These are phyloP conservation scores for Lyophyllum atratum DNA, from an alignment of 768 basidiomycete species.

Conservation along the genomic window DNA sequence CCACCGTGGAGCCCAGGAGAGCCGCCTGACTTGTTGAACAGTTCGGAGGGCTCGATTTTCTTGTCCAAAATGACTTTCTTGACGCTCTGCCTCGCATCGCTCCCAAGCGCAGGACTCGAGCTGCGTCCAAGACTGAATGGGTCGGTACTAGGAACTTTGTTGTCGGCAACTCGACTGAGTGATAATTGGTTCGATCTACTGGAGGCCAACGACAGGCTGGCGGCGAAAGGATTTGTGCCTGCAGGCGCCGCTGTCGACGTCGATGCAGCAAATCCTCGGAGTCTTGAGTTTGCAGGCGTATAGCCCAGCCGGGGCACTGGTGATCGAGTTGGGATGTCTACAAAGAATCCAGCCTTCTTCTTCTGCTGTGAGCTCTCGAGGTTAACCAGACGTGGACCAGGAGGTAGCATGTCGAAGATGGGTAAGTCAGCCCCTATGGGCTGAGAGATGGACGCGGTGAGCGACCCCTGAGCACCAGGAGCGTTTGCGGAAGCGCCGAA, in stretches of 20 bases:
- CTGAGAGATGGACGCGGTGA: constrained; percentile 89
- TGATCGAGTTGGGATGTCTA: constrained; percentile 74
- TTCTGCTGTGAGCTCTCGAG: constrained; percentile 63
- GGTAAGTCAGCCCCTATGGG: constrained; percentile 74
- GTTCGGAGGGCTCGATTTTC: constrained; percentile 72
- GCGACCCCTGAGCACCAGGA: constrained; percentile 53
- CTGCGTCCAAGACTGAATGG: constrained; percentile 63
- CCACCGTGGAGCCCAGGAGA: constrained; percentile 44
- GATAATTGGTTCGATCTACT: constrained; percentile 60
- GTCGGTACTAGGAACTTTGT: constrained; percentile 54
- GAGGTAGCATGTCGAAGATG: constrained; percentile 75
- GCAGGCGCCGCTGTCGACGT: constrained; percentile 40
- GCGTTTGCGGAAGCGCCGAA: constrained; percentile 43
- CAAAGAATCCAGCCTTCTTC: constrained; percentile 77
- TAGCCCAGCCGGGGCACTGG: constrained; percentile 72
- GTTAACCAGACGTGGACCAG: constrained; percentile 63
- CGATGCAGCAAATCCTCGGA: constrained; percentile 69
- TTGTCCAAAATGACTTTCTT: constrained; percentile 93
- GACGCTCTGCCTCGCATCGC: constrained; percentile 75
- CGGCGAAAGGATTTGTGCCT: constrained; percentile 35
- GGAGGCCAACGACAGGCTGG: constrained; percentile 48
- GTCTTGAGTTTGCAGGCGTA: constrained; percentile 64
- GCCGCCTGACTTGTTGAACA: constrained; percentile 58
- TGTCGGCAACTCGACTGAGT: constrained; percentile 48
- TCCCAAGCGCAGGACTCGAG: constrained; percentile 66